These are phyloP conservation scores for Hymenotorrendiella dingleyae DNA, from an alignment of 2,329 filamentous ascomycete species.

Conservation along the genomic window DNA sequence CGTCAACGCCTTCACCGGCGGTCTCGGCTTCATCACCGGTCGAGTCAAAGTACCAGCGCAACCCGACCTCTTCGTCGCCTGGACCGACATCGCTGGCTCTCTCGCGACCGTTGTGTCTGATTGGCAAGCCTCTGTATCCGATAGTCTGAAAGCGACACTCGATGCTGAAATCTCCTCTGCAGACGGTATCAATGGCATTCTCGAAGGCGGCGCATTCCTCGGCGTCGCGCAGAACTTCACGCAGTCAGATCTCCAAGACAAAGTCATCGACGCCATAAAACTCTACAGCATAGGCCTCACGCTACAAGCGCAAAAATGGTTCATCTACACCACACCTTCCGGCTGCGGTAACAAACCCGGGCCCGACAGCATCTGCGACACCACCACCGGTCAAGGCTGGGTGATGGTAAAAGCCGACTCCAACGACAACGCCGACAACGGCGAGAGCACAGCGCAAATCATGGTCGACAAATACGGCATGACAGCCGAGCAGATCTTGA, in stretches of 20 bases:
- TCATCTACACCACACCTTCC: neutral
- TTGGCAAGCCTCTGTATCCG: conserved; percentile 8
- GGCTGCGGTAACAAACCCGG: neutral
- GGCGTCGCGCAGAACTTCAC: conserved; percentile 13
- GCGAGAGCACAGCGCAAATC: neutral
- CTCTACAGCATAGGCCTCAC: conserved; percentile 4
- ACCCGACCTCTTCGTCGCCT: conserved; percentile 7
- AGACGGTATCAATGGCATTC: conserved; percentile 6
- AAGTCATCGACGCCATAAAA: conserved; percentile 1
- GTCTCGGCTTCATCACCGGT: neutral
- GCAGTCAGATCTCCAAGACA: conserved; percentile 3
- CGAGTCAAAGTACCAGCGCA: conserved; percentile 1
- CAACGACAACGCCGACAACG: neutral
- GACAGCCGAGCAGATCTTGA: neutral
- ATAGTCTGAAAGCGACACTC: conserved; percentile 2
- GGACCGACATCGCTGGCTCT: conserved; percentile 5
- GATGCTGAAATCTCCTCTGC: conserved; percentile 2
- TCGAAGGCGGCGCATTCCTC: conserved; percentile 8
- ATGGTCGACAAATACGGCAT: neutral
- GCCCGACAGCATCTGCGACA: neutral
- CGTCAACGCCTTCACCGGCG: neutral
- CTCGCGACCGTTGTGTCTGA: conserved; percentile 1
- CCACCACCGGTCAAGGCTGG: neutral
- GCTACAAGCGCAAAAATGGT: conserved; percentile 5
- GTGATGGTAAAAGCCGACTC: neutral